Evolutionary conservation across 2,329 filamentous ascomycete genomes (phyloP), one percentile per base, ranked within the genome.

Genomic region (Alternaria infectoria): DNA sequence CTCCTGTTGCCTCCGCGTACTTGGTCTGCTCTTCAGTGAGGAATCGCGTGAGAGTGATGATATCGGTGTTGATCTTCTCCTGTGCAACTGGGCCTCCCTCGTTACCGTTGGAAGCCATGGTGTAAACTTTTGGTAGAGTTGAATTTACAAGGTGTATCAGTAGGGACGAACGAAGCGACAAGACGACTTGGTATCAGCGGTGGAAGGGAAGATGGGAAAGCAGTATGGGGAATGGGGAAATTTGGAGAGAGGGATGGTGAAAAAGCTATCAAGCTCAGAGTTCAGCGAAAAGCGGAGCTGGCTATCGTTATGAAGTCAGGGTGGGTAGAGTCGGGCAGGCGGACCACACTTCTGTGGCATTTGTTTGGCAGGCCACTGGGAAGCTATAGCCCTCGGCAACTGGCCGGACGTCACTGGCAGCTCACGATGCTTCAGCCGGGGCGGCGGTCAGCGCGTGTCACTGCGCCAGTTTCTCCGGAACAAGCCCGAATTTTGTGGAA

Each of bases 11-110:
- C 81, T 98, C 93, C 79, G 91, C 91, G 84, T 96, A 90, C 83
- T 97, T 97, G 66, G 86, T 83, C 82, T 99, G 96, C 84, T 97
- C 94, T 85, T 99, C 96, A 28, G 93, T 98, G 74, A 99, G 87
- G 86, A 96, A 97, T 66, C 96, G 89, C 45, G 96, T 97, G 74
- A 99, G 89, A 59, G 96, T 98, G 79, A 98, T 87, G 78, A 99
- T 98, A 81, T 97, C 89, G 67, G 93, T 96, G 86, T 98, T 97
- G 84, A 99, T 90, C 80, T 91, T 90, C 84, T 97, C 93, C 72
- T 83, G 78, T 63, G 85, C 86, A 36, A 85, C 85, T 61, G 86
- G 85, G 72, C 88, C 84, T 45, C 65, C 63, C 65, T 83, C 78
- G 71, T 81, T 81, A 65, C 81, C 81, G 77, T 81, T 82, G 61